phyloP scores from a whole-genome alignment of 345 rosid species.

The Gossypium turneri region DNA sequence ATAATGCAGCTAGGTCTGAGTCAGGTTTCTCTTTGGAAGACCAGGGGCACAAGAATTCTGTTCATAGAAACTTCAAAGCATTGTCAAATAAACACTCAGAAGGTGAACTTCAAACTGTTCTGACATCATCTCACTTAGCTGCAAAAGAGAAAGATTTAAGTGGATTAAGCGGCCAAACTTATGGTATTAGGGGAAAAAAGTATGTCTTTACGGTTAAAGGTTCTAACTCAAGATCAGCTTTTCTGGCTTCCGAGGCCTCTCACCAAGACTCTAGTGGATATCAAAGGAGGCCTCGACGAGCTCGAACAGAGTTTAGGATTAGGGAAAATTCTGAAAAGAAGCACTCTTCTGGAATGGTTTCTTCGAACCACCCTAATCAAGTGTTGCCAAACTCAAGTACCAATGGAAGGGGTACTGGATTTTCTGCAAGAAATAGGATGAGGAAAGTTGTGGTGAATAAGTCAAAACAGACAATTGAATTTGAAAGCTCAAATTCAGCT shows the following conservation, averaged over 20 bases:
- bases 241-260: slow-evolving; percentile 48
- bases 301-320: slow-evolving; percentile 70
- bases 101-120: slow-evolving; percentile 35
- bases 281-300: slow-evolving; percentile 58
- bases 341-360: slow-evolving; percentile 27
- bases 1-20: slow-evolving; percentile 29
- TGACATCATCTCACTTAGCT: slow-evolving; percentile 23
- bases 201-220: slow-evolving; percentile 44
- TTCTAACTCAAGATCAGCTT: slow-evolving; percentile 44
- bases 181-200: slow-evolving; percentile 45
- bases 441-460: slow-evolving; percentile 57
- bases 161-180: slow-evolving; percentile 33
- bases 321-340: slow-evolving; percentile 53
- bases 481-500: slow-evolving; percentile 42
- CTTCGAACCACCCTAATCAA: slow-evolving; percentile 37
- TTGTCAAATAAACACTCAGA: slow-evolving; percentile 40
- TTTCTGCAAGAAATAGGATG: slow-evolving; percentile 36
- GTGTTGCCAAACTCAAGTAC: slow-evolving; percentile 37
- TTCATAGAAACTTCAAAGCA: slow-evolving; percentile 26
- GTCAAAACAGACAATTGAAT: slow-evolving; percentile 47
- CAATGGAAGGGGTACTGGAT: slow-evolving; percentile 37
- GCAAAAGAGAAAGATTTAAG: slow-evolving; percentile 32
- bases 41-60: slow-evolving; percentile 33
- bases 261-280: slow-evolving; percentile 50
- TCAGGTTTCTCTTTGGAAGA: slow-evolving; percentile 34